phyloP scores from a whole-genome alignment of 805 yeast species.

The Candida silvatica region DNA sequence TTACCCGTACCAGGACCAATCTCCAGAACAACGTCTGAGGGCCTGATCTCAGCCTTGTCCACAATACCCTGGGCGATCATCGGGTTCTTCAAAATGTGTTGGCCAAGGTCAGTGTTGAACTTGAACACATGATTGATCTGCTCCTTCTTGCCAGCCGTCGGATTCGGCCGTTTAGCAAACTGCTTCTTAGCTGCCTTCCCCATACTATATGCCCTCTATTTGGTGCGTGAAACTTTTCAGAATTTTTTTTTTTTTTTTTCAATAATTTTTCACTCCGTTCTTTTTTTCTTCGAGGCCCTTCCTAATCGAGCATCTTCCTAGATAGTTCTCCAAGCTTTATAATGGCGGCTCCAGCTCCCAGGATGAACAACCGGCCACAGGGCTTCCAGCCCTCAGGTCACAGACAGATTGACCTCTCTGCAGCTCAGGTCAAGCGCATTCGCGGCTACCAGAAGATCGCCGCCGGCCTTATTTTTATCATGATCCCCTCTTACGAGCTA shows the following conservation, averaged over 20 bases:
- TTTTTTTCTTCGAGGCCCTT: not conserved
- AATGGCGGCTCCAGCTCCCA: conserved; percentile 1
- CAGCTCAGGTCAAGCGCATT: conserved; percentile 17
- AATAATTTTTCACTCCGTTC: not conserved
- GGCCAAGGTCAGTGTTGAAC: conserved; percentile 94
- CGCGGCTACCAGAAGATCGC: conserved; percentile 23
- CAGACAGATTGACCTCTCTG: conserved; percentile 6
- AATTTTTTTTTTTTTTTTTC: not conserved
- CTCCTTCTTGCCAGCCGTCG: conserved; percentile 38
- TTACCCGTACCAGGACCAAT: conserved; percentile 99
- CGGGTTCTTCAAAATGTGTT: conserved; percentile 94
- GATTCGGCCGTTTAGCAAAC: conserved; percentile 43
- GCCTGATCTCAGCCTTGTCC: conserved; percentile 88
- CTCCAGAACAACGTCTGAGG: conserved; percentile 88
- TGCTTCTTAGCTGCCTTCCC: conserved; percentile 59
- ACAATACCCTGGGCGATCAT: conserved; percentile 97
- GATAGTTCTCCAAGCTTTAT: not conserved
- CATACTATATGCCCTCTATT: conserved; percentile 26
- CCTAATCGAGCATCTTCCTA: not conserved
- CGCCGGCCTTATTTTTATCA: conserved; percentile 21
- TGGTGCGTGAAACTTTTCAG: not conserved
- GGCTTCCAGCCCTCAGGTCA: not conserved
- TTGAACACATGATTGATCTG: conserved; percentile 82
- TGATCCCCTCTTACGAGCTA: conserved; percentile 23
- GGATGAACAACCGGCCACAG: not conserved